These are phyloP conservation scores for Fusarium torulosum DNA, from an alignment of 2,329 filamentous ascomycete genomes.

Conservation along the genomic window DNA sequence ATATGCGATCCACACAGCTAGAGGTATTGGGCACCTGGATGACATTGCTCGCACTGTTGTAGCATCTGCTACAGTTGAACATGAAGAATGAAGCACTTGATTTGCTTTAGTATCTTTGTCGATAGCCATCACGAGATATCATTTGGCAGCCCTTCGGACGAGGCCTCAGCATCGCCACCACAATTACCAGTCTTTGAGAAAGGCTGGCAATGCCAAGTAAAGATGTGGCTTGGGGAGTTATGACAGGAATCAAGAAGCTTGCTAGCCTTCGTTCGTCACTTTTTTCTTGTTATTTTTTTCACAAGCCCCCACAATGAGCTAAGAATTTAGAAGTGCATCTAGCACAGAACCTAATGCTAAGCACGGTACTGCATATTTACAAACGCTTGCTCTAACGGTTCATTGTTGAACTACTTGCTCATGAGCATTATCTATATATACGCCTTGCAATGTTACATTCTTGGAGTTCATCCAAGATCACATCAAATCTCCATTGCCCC, in stretches of 20 bases:
- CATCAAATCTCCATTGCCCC: slow-evolving; percentile 8
- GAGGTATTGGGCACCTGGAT: slow-evolving; percentile 11
- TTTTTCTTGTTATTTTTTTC: slow-evolving; percentile 8
- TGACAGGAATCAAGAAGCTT: slow-evolving; percentile 4
- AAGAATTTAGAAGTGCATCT: slow-evolving; percentile 37
- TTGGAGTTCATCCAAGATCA: slow-evolving; percentile 7
- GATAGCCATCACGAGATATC: slow-evolving; percentile 15
- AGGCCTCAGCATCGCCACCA: slow-evolving; percentile 1
- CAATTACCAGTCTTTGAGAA: slow-evolving; percentile 17
- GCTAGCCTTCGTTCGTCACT: slow-evolving; percentile 14
- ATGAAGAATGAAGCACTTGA: slow-evolving; percentile 9
- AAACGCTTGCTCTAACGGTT: background rate
- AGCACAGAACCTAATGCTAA: slow-evolving; percentile 32
- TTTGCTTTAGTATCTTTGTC: slow-evolving; percentile 13
- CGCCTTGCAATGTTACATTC: slow-evolving; percentile 2
- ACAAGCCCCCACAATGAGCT: slow-evolving; percentile 33
- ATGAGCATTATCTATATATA: slow-evolving; percentile 9
- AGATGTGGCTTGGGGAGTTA: slow-evolving; percentile 27
- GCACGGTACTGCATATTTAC: slow-evolving; percentile 13
- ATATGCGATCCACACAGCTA: slow-evolving; percentile 27
- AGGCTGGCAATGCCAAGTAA: slow-evolving; percentile 18
- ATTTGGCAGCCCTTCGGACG: slow-evolving; percentile 19
- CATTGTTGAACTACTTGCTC: slow-evolving; percentile 1
- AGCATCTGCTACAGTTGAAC: slow-evolving; percentile 28
- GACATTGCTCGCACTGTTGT: slow-evolving; percentile 43